Evolutionary conservation across 2,329 filamentous ascomycete species (phyloP), one percentile per base, ranked within the genome.

Genomic region (Trichoderma hamatum): DNA sequence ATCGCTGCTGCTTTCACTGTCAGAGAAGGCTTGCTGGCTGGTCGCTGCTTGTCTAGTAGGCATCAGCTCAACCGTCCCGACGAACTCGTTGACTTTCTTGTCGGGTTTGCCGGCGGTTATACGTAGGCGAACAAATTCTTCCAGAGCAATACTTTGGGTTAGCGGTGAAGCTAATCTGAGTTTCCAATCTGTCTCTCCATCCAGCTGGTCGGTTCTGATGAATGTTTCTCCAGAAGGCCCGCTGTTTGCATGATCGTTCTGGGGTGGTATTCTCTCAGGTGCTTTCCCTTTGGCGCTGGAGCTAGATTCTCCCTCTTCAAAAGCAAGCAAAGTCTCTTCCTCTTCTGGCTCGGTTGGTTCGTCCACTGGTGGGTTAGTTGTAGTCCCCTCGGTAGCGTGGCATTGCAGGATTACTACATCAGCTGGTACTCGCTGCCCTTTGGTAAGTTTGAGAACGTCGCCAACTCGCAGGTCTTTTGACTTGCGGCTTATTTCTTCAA

Each of bases 151-250:
- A n/a, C 84, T 86, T 76, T 99, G 96, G 0, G 94, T 95, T 30
- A 98, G 80, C 0, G 92, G 89, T 14, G 94, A 96, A 1, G 96
- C 94, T 43, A 98, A 80, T 34, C 96, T 90, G 68, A 99, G 83
- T 81, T 99, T 99, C 96, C 96, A 99, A 77, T 99, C 96, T 0
- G 96, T 99, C 81, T 99, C 96, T 74, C 96, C 96, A 76, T 99
- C 96, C 11, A 99, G 85, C 77, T 99, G 96, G 79, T 99, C 96
- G 2, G 96, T 99, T 70, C 96, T 88, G 76, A 99, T 98, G 76
- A 99, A 99, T 0, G 95, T 95, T 80, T 99, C 96, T 32, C 94
- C 94, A 30, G 85, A 84, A n/a, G 86, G 80, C 21, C 81, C 80
- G 55, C 75, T 78, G 59, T 75, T 78, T 46, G 80, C 79, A 2